Evolutionary conservation across 176 grass and related monocot species (phyloP), one percentile per base, ranked within the genome.

Genomic region (Cenchrus purpureus): DNA sequence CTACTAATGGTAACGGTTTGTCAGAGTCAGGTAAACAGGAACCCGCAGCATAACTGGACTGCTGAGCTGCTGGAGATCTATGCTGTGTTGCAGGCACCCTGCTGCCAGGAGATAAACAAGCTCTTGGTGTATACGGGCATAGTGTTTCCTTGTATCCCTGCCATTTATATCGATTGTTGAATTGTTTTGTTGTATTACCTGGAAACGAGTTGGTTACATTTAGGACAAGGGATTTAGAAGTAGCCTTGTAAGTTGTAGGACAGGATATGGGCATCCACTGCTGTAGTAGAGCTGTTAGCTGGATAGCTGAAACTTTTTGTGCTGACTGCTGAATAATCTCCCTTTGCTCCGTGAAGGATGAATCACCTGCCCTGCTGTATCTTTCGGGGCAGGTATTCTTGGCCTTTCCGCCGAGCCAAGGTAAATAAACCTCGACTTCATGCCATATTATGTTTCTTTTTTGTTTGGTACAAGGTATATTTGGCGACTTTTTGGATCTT

Each of bases 201-300:
- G 9, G 15, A 61, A 75, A 75, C 51, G 89, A 87, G 52, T 68
- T 45, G 57, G 13, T 64, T 68, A 68, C 64, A 65, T 79, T 67
- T 86, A 79, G 84, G 45, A 16, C 61, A 64, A 43, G 44, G 14
- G 80, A 76, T 84, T 79, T 90, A 80, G 75, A 79, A 1, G 15
- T 19, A 79, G 12, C 14, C 31, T 16, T 31, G 32, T 31, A 83
- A 86, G 66, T 79, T 68, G 29, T 91, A 87, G 85, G 69, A 57
- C 74, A 74, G 52, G 14, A 34, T 77, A 48, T 69, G 15, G 66
- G 59, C 32, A 84, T 53, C 50, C 31, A 14, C 52, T 79, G 76
- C 68, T 71, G 78, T 80, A 80, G 85, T 91, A 80, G 76, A 79
- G 48, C 80, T 84, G 54, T 84, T 84, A 84, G 75, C 67, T 70